Evolutionary conservation across 1,139 yeast species (phyloP), one percentile per base, ranked within the genome.

Genomic region (Magnusiomyces magnusii): DNA sequence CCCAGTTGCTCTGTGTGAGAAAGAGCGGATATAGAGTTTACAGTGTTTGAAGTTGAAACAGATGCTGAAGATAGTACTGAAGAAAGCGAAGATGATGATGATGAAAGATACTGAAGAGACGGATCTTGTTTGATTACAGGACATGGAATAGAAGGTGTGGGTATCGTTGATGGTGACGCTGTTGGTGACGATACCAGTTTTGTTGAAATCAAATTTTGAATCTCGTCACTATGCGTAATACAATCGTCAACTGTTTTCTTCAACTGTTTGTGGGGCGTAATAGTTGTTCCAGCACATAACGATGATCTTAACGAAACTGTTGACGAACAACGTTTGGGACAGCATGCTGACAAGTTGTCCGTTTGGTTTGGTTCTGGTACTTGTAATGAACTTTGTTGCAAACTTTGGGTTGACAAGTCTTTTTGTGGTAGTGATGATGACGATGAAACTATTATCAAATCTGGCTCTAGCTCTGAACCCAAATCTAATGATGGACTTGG

Each of bases 311-410:
- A 19, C 2, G 53, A 50, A 27, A 50, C 39, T 28, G 36, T 50
- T 2, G 53, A 50, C 19, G 36, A 34, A 21, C 53, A 50, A n/a
- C 53, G 53, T 31, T 50, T 50, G 23, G 53, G 53, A 7, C 27
- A 41, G 21, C 44, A 41, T 17, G 19, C 19, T 10, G 19, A 3
- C 17, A 19, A 10, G 44, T 10, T 17, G 44, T 39, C 17, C 5
- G 17, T 17, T 39, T 10, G 10, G 7, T 39, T 19, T 39, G 44
- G 44, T 17, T 39, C 19, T 19, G n/a, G n/a, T n/a, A n/a, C n/a
- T n/a, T n/a, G n/a, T n/a, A n/a, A n/a, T n/a, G n/a, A n/a, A n/a
- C n/a, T n/a, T n/a, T n/a, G n/a, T n/a, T n/a, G n/a, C n/a, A n/a
- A n/a, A n/a, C n/a, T n/a, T n/a, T n/a, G n/a, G n/a, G n/a, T n/a